Base-by-base conservation (phyloP, 129 eudicot genomes). In the Arctium minus region DNA sequence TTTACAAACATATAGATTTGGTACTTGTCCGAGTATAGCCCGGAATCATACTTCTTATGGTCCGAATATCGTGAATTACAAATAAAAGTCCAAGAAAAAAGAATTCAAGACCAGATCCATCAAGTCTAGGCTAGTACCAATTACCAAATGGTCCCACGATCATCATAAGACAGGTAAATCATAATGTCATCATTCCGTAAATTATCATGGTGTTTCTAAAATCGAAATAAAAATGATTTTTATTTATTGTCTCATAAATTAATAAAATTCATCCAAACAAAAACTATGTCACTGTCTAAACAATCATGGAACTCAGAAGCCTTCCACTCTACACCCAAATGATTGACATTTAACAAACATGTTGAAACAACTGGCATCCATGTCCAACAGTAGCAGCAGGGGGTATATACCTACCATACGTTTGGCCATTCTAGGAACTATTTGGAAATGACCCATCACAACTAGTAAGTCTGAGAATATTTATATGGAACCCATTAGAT, bases 261-360 rank as follows among this genome's bases (percentile, higher is more conserved):
- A 48, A 1, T 6, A 78, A 73, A 48, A 30, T 64, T n/a, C n/a
- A 62, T 40, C 80, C 82, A 77, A 83, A 83, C 78, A 77, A 46
- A 68, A 53, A 70, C 77, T 35, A 68, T 38, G 75, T 72, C 72
- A 70, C 48, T 83, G 71, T 76, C 72, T 46, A 70, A 27, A 46
- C 81, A 70, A 70, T 76, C 70, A 83, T 48, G 38, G 82, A 76
- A 76, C 39, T 29, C 3, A 53, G 60, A 50, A 17, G 73, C 72
- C 76, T 73, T 84, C 17, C 76, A 73, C 44, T 42, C 74, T 36
- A 44, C 78, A 76, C 78, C 46, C 50, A 76, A 40, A 77, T 48
- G 77, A 32, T 69, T 50, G 71, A 33, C 77, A 69, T 29, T 30
- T 79, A 69, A 69, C n/a, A 68, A 40, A 44, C 46, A 79, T 22